Evolutionary conservation across 805 yeast species (phyloP).

Genomic region (Wickerhamiella dianesei): DNA sequence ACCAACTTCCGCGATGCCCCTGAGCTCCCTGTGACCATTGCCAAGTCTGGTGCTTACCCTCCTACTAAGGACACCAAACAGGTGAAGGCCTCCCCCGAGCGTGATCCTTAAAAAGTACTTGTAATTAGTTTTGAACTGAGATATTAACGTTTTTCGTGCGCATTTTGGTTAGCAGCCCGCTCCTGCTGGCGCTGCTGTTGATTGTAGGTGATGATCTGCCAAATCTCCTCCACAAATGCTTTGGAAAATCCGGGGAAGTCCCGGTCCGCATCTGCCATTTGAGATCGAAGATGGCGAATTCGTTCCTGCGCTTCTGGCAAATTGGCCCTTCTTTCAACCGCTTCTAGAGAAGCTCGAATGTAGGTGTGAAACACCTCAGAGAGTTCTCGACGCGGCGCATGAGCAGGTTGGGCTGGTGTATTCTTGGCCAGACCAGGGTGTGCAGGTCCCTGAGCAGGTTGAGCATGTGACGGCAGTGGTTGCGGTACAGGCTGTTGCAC

Average conservation of each 20-base stretch:
- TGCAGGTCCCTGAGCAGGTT: no score
- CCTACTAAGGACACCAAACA: neutral
- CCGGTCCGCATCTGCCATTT: conserved; percentile 34
- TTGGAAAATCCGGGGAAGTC: conserved; percentile 50
- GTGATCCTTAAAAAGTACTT: conserved; percentile 11
- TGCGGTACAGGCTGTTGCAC: no score
- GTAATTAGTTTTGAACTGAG: neutral
- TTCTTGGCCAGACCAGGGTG: neutral
- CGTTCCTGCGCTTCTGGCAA: neutral
- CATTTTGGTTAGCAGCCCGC: no score
- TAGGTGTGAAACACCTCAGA: neutral
- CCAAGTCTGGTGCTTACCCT: conserved; percentile 48
- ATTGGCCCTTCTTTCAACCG: neutral
- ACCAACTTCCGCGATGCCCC: conserved; percentile 67
- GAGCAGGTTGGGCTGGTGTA: neutral
- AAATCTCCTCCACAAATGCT: conserved; percentile 52
- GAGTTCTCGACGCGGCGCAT: neutral
- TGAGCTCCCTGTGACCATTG: conserved; percentile 45
- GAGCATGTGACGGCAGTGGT: no score
- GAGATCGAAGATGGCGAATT: conserved; percentile 24
- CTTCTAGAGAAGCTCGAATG: neutral
- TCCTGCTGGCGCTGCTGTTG: neutral
- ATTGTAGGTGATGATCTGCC: neutral
- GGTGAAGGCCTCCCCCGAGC: conserved; percentile 3
- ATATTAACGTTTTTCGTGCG: neutral